phyloP scores from a whole-genome alignment of 441 rosid species.

The Syzygium malaccense region DNA sequence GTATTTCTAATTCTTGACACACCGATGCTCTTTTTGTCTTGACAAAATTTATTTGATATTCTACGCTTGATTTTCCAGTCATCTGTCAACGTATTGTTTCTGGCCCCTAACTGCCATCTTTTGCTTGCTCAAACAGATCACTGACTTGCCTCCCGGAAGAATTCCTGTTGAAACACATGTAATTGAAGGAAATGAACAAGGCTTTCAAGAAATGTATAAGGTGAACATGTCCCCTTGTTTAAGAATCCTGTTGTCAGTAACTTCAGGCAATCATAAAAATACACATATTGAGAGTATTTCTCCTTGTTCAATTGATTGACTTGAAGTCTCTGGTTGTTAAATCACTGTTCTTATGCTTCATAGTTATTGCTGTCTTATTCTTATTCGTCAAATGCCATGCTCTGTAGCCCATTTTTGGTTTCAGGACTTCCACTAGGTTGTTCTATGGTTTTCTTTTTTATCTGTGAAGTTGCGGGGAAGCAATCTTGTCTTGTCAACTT shows the following conservation, averaged over 20 bases:
- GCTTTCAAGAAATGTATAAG: slow-evolving; percentile 61
- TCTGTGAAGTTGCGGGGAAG: not conserved
- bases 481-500: not conserved
- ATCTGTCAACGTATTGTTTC: not conserved
- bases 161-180: slow-evolving; percentile 73
- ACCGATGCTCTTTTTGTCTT: not conserved
- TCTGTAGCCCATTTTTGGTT: not conserved
- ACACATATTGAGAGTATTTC: not conserved
- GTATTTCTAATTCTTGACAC: not conserved
- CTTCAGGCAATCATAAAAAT: not conserved
- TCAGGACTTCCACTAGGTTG: not conserved
- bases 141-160: slow-evolving; percentile 92
- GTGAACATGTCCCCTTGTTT: slow-evolving; percentile 24
- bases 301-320: not conserved
- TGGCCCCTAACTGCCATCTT: not conserved
- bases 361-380: not conserved
- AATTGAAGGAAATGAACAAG: slow-evolving; percentile 53
- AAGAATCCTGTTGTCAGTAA: not conserved
- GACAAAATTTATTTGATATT: not conserved
- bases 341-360: not conserved
- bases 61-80: not conserved
- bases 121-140: slow-evolving; percentile 46
- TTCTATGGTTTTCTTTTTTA: not conserved
- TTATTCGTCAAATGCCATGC: not conserved
- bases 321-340: not conserved